These are phyloP conservation scores for Aspergillus japonicus DNA, from an alignment of 2,329 filamentous ascomycete species.

Conservation along the genomic window DNA sequence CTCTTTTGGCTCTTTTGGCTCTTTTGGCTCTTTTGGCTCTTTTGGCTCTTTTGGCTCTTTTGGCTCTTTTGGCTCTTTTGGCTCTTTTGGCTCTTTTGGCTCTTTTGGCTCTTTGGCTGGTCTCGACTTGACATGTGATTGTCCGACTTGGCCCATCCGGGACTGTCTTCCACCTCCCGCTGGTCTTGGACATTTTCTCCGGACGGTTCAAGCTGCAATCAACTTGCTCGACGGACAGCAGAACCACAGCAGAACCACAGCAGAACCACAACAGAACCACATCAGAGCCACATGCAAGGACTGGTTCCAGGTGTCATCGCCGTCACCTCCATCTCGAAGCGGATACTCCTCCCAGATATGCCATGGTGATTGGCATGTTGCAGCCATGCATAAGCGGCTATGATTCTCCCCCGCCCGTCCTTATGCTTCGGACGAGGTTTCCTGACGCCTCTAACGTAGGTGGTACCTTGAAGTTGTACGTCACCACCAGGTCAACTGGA, in stretches of 20 bases:
- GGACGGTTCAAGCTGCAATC: background rate
- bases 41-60: background rate
- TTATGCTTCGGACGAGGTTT: constrained; percentile 18
- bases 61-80: too few species aligned
- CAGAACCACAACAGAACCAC: too few species aligned
- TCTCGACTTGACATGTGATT: background rate
- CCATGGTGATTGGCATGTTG: constrained; percentile 2
- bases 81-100: too few species aligned
- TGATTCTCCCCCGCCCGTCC: background rate
- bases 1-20: too few species aligned
- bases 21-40: too few species aligned
- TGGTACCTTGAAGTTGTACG: constrained; percentile 13
- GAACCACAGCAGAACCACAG: too few species aligned
- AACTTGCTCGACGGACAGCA: too few species aligned
- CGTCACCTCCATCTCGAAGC: background rate
- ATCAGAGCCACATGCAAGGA: too few species aligned
- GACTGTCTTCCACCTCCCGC: background rate
- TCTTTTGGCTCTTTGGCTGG: background rate
- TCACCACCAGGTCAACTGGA: constrained; percentile 18
- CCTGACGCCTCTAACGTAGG: constrained; percentile 20
- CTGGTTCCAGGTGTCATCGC: background rate
- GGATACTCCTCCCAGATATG: background rate
- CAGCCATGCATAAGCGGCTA: background rate
- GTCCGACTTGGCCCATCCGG: background rate
- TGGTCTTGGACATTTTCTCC: background rate